A percentile compares a stretch with the other conserved stretches of the same genome.
Evolutionary conservation across 2,329 filamentous ascomycete species (phyloP).

Genomic region (Ilyonectria mors-panacis): DNA sequence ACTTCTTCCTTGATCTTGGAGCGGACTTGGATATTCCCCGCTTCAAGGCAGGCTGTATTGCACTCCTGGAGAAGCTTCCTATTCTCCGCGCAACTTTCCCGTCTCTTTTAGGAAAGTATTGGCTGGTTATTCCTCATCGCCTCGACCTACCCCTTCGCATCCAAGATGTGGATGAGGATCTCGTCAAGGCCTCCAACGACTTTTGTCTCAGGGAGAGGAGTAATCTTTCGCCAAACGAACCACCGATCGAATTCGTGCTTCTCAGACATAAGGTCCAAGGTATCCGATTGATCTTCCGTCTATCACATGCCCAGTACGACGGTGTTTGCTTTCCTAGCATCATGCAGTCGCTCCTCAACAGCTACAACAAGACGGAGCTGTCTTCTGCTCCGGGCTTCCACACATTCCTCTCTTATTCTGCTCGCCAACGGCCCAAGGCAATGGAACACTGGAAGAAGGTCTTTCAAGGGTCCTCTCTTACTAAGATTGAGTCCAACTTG

Average conservation of each 20-base stretch:
- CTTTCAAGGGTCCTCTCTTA: conserved; percentile 53
- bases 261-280: conserved; percentile 35
- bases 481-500: conserved; percentile 31
- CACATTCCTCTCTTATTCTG: conserved; percentile 17
- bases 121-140: conserved; percentile 40
- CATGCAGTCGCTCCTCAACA: conserved; percentile 53
- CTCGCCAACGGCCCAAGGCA: conserved; percentile 7
- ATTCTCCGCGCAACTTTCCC: conserved; percentile 44
- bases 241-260: conserved; percentile 37
- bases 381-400: conserved; percentile 45
- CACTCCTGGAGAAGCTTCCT: conserved; percentile 33
- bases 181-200: conserved; percentile 26
- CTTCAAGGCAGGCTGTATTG: conserved; percentile 33
- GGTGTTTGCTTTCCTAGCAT: conserved; percentile 60
- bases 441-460: conserved; percentile 61
- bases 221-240: conserved; percentile 9
- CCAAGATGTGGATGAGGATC: conserved; percentile 26
- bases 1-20: conserved; percentile 43
- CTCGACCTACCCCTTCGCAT: conserved; percentile 27
- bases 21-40: conserved; percentile 32
- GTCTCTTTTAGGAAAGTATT: conserved; percentile 31
- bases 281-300: conserved; percentile 37
- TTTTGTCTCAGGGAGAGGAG: conserved; percentile 29
- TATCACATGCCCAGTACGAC: conserved; percentile 66
- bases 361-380: conserved; percentile 51